These are phyloP conservation scores for Dendrobium huoshanense DNA, from an alignment of 106 monocot species.

Conservation along the genomic window DNA sequence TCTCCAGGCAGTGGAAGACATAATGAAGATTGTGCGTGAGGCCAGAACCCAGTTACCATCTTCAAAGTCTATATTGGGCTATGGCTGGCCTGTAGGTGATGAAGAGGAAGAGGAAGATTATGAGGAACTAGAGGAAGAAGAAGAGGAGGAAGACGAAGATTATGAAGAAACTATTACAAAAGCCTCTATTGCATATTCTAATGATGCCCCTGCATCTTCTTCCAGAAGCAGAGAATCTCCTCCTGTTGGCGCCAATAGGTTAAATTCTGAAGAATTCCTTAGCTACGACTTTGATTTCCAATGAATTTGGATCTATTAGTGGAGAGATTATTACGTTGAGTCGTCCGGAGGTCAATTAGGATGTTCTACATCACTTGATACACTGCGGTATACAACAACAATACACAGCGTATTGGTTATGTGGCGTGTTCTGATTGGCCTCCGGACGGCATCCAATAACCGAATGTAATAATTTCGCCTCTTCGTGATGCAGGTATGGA, in stretches of 20 bases:
- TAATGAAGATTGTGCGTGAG: constrained; percentile 27
- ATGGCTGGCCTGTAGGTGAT: constrained; percentile 8
- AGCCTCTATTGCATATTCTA: not conserved
- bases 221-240: too few relatives aligned
- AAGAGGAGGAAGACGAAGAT: not conserved
- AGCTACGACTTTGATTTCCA: not conserved
- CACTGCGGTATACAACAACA: too few relatives aligned
- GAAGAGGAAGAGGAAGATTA: not conserved
- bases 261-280: not conserved
- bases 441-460: too few relatives aligned
- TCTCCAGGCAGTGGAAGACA: constrained; percentile 20
- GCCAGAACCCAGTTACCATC: constrained; percentile 8
- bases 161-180: not conserved
- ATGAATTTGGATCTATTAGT: not conserved
- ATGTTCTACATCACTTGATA: too few relatives aligned
- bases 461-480: too few relatives aligned
- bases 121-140: not conserved
- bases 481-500: too few relatives aligned
- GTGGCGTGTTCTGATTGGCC: too few relatives aligned
- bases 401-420: too few relatives aligned
- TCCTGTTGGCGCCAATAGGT: not conserved
- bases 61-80: constrained; percentile 1
- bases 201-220: not conserved
- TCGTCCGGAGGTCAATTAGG: too few relatives aligned
- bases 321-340: too few relatives aligned